phyloP scores from a whole-genome alignment of 148 eudicot genomes.

The Linanthus parryae region DNA sequence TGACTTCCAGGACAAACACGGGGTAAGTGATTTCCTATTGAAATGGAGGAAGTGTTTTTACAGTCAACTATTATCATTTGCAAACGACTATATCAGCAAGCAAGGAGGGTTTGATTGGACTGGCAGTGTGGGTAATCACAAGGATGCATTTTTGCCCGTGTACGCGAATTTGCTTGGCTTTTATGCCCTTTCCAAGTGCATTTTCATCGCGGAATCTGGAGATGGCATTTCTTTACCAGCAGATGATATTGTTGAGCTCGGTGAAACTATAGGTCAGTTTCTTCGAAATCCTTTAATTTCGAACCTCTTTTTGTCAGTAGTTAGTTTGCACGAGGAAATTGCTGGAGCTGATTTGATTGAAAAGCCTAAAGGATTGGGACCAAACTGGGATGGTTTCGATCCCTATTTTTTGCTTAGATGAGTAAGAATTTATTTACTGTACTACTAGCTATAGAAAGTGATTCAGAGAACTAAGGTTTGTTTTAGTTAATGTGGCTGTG shows the following conservation, averaged over 20 bases:
- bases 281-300: constrained; percentile 61
- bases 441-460: constrained; percentile 1
- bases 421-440: constrained; percentile 9
- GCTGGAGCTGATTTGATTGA: constrained; percentile 23
- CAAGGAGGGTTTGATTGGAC: constrained; percentile 59
- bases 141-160: constrained; percentile 81
- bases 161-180: constrained; percentile 78
- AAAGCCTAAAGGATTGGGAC: constrained; percentile 15
- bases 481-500: background rate
- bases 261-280: constrained; percentile 51
- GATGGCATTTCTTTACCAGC: constrained; percentile 27
- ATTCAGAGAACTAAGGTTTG: background rate
- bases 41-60: constrained; percentile 60
- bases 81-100: constrained; percentile 27
- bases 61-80: constrained; percentile 41
- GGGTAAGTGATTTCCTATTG: constrained; percentile 16
- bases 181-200: constrained; percentile 57
- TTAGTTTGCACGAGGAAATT: constrained; percentile 43
- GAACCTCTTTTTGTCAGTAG: constrained; percentile 44
- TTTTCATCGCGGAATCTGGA: constrained; percentile 25
- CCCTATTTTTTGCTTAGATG: constrained; percentile 71
- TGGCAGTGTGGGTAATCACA: constrained; percentile 87
- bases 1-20: constrained; percentile 15
- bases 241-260: constrained; percentile 56
- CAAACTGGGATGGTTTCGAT: constrained; percentile 63